Evolutionary conservation across 106 monocot genomes (phyloP).

Genomic region (Allium fistulosum): DNA sequence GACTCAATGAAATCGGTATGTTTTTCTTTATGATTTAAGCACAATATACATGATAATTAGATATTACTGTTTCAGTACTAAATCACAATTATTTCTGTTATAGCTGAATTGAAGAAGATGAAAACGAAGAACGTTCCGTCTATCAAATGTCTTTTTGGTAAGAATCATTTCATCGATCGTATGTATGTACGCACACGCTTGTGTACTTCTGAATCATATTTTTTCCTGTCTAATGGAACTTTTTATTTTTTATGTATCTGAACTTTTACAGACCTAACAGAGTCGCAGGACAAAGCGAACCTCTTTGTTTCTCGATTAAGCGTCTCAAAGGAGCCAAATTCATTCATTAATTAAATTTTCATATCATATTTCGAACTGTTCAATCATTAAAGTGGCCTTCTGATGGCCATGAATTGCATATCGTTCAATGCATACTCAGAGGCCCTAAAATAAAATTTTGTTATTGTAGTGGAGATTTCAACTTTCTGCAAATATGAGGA

Average conservation of each 20-base stretch:
- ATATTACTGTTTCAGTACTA: neutral
- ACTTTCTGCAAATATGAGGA: no score
- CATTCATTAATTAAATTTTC: neutral
- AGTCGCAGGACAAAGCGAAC: neutral
- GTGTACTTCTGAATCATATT: neutral
- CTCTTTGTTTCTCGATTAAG: neutral
- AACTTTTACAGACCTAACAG: neutral
- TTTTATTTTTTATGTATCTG: neutral
- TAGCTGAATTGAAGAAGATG: neutral
- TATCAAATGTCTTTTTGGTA: slow-evolving; percentile 1
- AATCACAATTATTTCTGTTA: neutral
- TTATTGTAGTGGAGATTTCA: no score
- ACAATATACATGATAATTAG: neutral
- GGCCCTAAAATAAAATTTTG: no score
- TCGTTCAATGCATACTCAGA: no score
- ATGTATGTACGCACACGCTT: neutral
- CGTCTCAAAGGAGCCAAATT: neutral
- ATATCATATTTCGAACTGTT: neutral
- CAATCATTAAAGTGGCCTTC: no score
- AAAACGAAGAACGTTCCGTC: neutral
- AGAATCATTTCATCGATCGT: neutral
- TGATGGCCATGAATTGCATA: no score
- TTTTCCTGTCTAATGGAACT: neutral
- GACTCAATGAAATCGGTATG: neutral
- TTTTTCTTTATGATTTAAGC: neutral